Conservation (phyloP, 352 stramenopile species). For the Hyaloperonospora arabidopsidis region DNA sequence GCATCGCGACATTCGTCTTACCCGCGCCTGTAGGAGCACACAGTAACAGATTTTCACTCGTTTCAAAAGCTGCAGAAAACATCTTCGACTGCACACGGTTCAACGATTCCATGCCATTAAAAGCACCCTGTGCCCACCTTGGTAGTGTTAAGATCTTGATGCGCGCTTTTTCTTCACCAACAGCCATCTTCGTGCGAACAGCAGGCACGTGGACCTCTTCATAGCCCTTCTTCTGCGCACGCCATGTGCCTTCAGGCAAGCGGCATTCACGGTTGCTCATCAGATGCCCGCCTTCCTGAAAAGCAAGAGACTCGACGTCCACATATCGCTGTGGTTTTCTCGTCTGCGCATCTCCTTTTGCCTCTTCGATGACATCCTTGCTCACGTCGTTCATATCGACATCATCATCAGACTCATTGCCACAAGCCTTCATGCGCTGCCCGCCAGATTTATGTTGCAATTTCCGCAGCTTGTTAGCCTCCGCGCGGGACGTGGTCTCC, state of each 20-base stretch:
- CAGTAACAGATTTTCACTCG: conserved; percentile 96
- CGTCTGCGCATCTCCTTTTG: conserved; percentile 18
- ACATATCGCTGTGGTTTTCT: conserved; percentile 85
- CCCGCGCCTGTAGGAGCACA: conserved; percentile 98
- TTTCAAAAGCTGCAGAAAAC: conserved; percentile 87
- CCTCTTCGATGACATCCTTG: conserved; percentile 14
- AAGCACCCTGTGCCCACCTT: conserved; percentile 92
- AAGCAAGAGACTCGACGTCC: conserved; percentile 92
- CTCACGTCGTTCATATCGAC: conserved; percentile 43
- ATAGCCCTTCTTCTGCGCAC: conserved; percentile 95
- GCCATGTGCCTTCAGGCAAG: conserved; percentile 94
- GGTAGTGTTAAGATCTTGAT: conserved; percentile 91
- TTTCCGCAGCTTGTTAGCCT: conserved; percentile 77
- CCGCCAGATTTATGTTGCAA: conserved; percentile 47
- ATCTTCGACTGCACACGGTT: conserved; percentile 99
- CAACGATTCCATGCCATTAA: conserved; percentile 95
- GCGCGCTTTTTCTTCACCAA: conserved; percentile 60
- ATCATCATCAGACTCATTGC: conserved; percentile 37
- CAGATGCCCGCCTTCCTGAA: conserved; percentile 92
- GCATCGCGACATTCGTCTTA: conserved; percentile 98
- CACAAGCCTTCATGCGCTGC: conserved; percentile 10
- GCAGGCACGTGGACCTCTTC: conserved; percentile 99
- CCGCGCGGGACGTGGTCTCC: conserved; percentile 71
- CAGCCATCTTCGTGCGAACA: conserved; percentile 71
- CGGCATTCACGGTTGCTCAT: conserved; percentile 98